Conservation (phyloP, 768 basidiomycete genomes). For the Tricholomella constricta region DNA sequence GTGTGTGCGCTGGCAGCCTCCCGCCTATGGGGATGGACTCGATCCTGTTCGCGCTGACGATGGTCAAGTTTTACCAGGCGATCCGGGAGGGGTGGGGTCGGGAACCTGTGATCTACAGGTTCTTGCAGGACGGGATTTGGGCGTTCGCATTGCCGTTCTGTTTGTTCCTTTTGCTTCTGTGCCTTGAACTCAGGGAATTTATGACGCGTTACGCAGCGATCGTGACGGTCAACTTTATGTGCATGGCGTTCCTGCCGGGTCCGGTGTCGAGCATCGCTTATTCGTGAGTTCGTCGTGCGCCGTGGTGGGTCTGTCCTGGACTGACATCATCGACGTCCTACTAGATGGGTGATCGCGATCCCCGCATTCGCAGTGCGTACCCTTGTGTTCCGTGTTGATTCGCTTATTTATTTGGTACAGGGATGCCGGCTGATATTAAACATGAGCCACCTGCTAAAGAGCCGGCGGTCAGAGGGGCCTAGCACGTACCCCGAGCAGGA, state of each 20-base stretch:
- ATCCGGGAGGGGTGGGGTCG: slow-evolving; percentile 1
- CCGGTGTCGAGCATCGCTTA: neutral
- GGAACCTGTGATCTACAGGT: neutral
- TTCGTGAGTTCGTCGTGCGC: neutral
- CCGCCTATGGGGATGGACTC: neutral
- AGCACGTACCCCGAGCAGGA: neutral
- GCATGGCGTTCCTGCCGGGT: neutral
- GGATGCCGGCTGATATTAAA: slow-evolving; percentile 3
- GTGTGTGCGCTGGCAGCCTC: neutral
- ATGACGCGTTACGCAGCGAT: neutral
- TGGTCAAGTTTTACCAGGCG: neutral
- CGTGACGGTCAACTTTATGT: neutral
- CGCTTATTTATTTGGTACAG: neutral
- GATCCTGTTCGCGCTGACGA: neutral
- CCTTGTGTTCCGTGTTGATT: neutral
- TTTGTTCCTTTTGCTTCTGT: neutral
- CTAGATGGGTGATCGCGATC: slow-evolving; percentile 5
- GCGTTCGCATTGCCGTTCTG: slow-evolving; percentile 1
- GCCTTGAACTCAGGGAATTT: neutral
- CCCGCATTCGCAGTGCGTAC: slow-evolving; percentile 1
- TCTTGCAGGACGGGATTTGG: slow-evolving; percentile 3
- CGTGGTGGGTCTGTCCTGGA: no score
- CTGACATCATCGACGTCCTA: neutral
- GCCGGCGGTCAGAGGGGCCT: slow-evolving; percentile 1
- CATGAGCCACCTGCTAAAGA: neutral